A percentile compares a stretch with the other conserved stretches of the same genome.
Evolutionary conservation across 768 basidiomycete species (phyloP).

Genomic region (Fibroporia radiculosa): DNA sequence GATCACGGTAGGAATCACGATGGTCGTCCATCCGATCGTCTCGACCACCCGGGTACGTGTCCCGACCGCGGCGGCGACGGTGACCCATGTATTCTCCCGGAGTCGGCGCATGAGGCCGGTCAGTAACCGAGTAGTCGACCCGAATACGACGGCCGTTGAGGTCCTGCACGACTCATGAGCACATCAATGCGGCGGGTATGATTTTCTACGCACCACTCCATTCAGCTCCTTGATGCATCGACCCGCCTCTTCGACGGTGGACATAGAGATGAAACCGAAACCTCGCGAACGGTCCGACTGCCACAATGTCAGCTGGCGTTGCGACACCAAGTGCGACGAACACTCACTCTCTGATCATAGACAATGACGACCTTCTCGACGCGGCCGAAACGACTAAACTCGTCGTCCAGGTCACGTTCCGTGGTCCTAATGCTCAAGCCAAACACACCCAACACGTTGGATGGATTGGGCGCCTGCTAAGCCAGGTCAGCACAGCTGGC

Average conservation of each 20-base stretch:
- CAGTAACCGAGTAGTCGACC: conserved; percentile 94
- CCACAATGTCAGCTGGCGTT: conserved; percentile 5
- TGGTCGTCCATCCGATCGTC: conserved; percentile 36
- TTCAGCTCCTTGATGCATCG: conserved; percentile 87
- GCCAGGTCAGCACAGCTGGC: conserved; percentile 28
- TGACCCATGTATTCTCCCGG: conserved; percentile 98
- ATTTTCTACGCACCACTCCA: conserved; percentile 60
- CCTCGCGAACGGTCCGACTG: conserved; percentile 95
- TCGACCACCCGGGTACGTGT: conserved; percentile 27
- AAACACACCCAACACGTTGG: conserved; percentile 92
- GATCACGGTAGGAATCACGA: conserved; percentile 36
- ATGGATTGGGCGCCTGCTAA: conserved; percentile 79
- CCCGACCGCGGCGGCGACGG: conserved; percentile 47
- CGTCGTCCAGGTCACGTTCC: conserved; percentile 91
- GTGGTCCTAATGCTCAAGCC: conserved; percentile 93
- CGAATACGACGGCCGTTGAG: conserved; percentile 94
- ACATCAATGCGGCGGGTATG: too few species aligned
- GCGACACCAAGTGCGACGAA: not conserved
- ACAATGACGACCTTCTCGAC: conserved; percentile 97
- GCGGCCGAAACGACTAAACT: conserved; percentile 81
- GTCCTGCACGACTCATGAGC: conserved; percentile 42
- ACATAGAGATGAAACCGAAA: conserved; percentile 97
- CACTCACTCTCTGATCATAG: conserved; percentile 88
- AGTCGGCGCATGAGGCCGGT: conserved; percentile 89
- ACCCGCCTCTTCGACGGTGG: conserved; percentile 77